Percentiles rank a stretch among this genome's conserved stretches.
Conservation (phyloP, 805 yeast genomes). For the Wickerhamomyces sydowiorum region DNA sequence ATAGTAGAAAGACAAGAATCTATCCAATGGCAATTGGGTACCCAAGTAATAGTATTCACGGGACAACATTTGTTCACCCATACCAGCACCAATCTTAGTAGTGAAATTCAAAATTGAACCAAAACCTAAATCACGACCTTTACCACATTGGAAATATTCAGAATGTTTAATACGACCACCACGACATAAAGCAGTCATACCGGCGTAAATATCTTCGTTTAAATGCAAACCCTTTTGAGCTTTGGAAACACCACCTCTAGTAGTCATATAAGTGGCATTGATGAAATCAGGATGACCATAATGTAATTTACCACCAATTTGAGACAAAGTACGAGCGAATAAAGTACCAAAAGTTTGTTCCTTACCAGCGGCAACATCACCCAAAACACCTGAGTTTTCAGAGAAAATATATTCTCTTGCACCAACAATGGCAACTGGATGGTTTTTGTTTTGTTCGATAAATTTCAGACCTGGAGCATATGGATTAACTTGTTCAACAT, state of each 20-base stretch:
- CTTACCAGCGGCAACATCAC: constrained; percentile 89
- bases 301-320: constrained; percentile 81
- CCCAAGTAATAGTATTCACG: constrained; percentile 81
- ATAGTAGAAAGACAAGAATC: constrained; percentile 77
- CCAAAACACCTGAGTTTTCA: constrained; percentile 78
- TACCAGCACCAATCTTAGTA: constrained; percentile 87
- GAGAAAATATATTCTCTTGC: constrained; percentile 86
- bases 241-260: constrained; percentile 85
- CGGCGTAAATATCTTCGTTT: constrained; percentile 86
- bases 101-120: constrained; percentile 83
- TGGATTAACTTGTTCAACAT: constrained; percentile 73
- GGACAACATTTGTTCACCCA: constrained; percentile 87
- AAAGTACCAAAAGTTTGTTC: constrained; percentile 87
- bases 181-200: constrained; percentile 76
- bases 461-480: constrained; percentile 65
- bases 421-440: constrained; percentile 82
- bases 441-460: constrained; percentile 41
- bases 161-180: constrained; percentile 88
- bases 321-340: constrained; percentile 78
- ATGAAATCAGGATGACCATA: constrained; percentile 88
- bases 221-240: constrained; percentile 83
- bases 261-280: constrained; percentile 69
- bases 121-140: constrained; percentile 85
- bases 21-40: constrained; percentile 73
- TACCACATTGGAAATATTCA: constrained; percentile 87